phyloP scores from a whole-genome alignment of 352 stramenopile genomes.

The Pythium grandisporangium region DNA sequence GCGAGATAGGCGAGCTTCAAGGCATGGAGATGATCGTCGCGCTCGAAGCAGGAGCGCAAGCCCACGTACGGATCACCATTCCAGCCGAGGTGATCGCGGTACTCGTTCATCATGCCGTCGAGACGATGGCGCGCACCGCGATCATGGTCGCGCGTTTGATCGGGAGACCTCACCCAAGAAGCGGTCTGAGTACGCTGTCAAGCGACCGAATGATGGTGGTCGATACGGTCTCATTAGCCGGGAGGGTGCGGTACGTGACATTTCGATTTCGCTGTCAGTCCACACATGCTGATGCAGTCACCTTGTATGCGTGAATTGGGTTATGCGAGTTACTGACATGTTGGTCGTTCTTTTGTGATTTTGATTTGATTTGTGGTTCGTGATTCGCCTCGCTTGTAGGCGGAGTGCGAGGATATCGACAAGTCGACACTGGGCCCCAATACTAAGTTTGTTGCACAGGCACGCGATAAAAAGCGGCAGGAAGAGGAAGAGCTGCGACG shows the following conservation, averaged over 20 bases:
- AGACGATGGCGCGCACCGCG: background rate
- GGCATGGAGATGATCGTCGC: too few species aligned
- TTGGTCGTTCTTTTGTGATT: too few species aligned
- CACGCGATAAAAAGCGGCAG: conserved; percentile 49
- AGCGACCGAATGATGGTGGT: conserved; percentile 19
- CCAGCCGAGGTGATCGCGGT: background rate
- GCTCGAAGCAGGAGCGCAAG: background rate
- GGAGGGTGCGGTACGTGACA: conserved; percentile 29
- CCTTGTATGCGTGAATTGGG: too few species aligned
- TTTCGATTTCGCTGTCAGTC: background rate
- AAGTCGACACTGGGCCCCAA: conserved; percentile 70
- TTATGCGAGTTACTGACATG: too few species aligned
- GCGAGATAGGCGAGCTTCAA: too few species aligned
- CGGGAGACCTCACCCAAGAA: background rate
- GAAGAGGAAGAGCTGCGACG: conserved; percentile 62
- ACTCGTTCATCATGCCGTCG: conserved; percentile 2
- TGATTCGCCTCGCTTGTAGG: conserved; percentile 8
- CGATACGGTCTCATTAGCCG: conserved; percentile 64
- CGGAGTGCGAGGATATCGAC: conserved; percentile 67
- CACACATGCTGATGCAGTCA: background rate
- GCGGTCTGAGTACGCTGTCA: conserved; percentile 9
- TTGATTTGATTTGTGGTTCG: background rate
- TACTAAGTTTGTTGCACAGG: conserved; percentile 62
- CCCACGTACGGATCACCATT: conserved; percentile 1
- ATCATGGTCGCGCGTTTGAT: background rate